Percentiles rank a stretch among this genome's conserved stretches.
These are phyloP conservation scores for Pseudonitzschia pungens DNA, from an alignment of 108 stramenopile species.

Conservation along the genomic window DNA sequence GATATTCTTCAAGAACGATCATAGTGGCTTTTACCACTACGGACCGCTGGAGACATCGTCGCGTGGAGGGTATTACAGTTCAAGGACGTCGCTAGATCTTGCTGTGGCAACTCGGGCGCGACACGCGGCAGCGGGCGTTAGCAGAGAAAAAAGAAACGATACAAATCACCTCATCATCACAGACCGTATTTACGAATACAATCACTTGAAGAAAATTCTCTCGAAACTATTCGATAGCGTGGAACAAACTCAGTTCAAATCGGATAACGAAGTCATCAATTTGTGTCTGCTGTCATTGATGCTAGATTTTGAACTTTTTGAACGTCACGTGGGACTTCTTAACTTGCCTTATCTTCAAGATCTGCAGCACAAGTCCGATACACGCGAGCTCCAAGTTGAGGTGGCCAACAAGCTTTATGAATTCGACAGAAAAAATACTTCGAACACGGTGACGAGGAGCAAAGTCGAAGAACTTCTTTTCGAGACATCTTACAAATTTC, in stretches of 20 bases:
- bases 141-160: conserved; percentile 3
- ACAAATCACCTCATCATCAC: conserved; percentile 29
- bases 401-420: conserved; percentile 37
- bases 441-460: conserved; percentile 27
- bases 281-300: conserved; percentile 31
- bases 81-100: conserved; percentile 18
- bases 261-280: conserved; percentile 37
- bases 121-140: conserved; percentile 18
- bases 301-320: conserved; percentile 38
- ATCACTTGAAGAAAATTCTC: conserved; percentile 28
- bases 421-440: conserved; percentile 35
- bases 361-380: conserved; percentile 28
- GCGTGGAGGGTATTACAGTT: conserved; percentile 12
- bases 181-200: conserved; percentile 31
- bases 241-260: conserved; percentile 24
- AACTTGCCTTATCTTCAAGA: conserved; percentile 33
- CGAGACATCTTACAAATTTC: conserved; percentile 32
- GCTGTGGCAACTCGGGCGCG: conserved; percentile 24
- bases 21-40: conserved; percentile 33
- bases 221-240: conserved; percentile 14
- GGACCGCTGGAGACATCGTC: conserved; percentile 22
- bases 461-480: conserved; percentile 32
- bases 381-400: conserved; percentile 36
- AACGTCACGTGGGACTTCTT: conserved; percentile 25
- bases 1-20: conserved; percentile 39